Evolutionary conservation across 257 asterid genomes (phyloP), one percentile per base, ranked within the genome.

Genomic region (Vinca minor): DNA sequence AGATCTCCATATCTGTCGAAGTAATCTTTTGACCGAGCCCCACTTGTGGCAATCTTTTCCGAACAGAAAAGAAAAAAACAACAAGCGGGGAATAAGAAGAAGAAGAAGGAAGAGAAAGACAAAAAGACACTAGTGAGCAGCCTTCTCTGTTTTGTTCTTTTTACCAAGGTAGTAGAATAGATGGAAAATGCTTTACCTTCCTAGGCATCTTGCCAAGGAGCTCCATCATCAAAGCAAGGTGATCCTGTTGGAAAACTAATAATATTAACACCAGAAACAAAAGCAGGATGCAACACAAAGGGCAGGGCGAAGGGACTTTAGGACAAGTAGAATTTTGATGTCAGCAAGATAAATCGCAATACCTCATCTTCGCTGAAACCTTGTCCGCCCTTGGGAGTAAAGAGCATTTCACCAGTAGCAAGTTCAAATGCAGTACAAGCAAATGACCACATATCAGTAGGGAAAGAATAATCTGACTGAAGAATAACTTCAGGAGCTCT

Each of bases 401-500:
- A 93, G 87, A 93, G 82, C 97, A 89, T 89, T 81, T 93, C 97
- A 48, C 99, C 99, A n/a, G 97, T 86, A 36, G 96, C 95, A 50
- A 93, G 97, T 82, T 93, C 99, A 77, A 93, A 80, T 7, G 95
- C 95, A 63, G 83, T 90, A 76, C 99, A 93, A 59, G 92, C 99
- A 74, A 93, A 85, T 25, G 99, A 93, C 99, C 99, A 93, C 81
- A 89, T 89, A 74, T 93, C 99, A 74, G 91, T 82, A 67, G 97
- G 72, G 69, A 76, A 83, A 41, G 99, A 89, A 81, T 93, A 93
- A 49, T 96, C 96, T 34, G 90, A 84, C 48, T 83, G 83, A 72
- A 93, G 83, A 62, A 93, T 80, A 54, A 89, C 96, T 77, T 93
- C 99, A 59, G 99, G 99, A 70, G 97, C 95, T 84, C 99, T 83